phyloP scores from a whole-genome alignment of 2,329 filamentous ascomycete species.

The Ophidiomyces ophidiicola region DNA sequence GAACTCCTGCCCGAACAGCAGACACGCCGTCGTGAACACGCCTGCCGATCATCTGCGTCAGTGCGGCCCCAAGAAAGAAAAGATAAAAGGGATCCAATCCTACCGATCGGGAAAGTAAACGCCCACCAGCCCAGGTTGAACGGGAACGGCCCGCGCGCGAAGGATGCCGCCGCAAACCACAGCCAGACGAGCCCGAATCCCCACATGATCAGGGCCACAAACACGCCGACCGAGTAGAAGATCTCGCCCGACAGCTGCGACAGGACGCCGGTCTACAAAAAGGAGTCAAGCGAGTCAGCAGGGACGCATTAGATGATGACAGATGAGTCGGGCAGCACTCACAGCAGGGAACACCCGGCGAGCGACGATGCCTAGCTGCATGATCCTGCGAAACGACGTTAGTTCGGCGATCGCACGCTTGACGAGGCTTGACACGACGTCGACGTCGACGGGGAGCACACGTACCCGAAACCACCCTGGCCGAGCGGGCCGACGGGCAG shows the following conservation, averaged over 20 bases:
- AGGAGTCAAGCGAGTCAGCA: too few relatives aligned
- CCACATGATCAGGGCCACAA: slow-evolving; percentile 45
- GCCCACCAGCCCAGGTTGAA: slow-evolving; percentile 53
- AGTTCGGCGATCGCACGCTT: background rate
- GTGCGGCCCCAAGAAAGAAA: background rate
- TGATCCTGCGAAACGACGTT: slow-evolving; percentile 27
- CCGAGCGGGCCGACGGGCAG: slow-evolving; percentile 55
- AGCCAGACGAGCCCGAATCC: slow-evolving; percentile 45
- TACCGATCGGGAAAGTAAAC: slow-evolving; percentile 44
- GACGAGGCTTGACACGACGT: slow-evolving; percentile 22
- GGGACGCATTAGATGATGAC: too few relatives aligned
- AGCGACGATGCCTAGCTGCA: slow-evolving; percentile 38
- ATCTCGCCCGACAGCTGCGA: slow-evolving; percentile 38
- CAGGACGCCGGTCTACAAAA: slow-evolving; percentile 22
- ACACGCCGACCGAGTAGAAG: slow-evolving; percentile 47
- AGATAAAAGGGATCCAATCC: background rate
- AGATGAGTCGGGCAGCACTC: slow-evolving; percentile 1
- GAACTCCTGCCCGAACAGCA: slow-evolving; percentile 13
- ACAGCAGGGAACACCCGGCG: slow-evolving; percentile 29
- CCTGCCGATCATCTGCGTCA: slow-evolving; percentile 3
- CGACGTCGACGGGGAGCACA: too few relatives aligned
- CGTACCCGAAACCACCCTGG: slow-evolving; percentile 48
- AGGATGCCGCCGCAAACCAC: slow-evolving; percentile 41
- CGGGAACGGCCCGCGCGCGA: slow-evolving; percentile 34
- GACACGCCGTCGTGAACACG: slow-evolving; percentile 15